A percentile compares a stretch with the other conserved stretches of the same genome.
Conservation (phyloP, 176 grass and related monocot species). For the Leersia perrieri region DNA sequence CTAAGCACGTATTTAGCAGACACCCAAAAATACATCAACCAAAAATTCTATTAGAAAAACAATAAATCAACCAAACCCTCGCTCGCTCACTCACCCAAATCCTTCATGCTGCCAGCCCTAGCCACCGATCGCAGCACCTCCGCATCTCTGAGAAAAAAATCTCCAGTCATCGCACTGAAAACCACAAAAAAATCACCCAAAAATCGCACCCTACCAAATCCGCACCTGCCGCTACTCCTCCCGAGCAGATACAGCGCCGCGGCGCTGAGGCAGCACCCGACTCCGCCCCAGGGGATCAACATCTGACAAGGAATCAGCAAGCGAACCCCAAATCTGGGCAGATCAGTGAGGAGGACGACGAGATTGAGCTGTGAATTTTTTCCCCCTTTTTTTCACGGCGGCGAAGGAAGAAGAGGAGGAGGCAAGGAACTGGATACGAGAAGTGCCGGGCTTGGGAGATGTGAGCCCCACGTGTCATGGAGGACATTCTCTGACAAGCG, state of each 20-base stretch:
- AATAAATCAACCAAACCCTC: slow-evolving; percentile 34
- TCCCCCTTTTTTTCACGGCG: not conserved
- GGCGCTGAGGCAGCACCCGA: slow-evolving; percentile 84
- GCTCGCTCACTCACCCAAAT: slow-evolving; percentile 62
- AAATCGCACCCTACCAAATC: not conserved
- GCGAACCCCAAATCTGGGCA: not conserved
- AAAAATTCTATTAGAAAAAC: slow-evolving; percentile 31
- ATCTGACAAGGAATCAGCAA: slow-evolving; percentile 2
- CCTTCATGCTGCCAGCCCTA: slow-evolving; percentile 79
- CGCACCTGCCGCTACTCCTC: slow-evolving; percentile 86
- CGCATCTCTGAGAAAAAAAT: slow-evolving; percentile 56
- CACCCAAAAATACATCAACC: not conserved
- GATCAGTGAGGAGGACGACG: not conserved
- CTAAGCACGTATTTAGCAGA: not conserved
- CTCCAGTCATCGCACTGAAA: not conserved
- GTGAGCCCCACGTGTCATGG: not conserved
- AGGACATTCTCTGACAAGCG: not conserved
- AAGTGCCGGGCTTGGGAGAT: not conserved
- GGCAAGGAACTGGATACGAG: slow-evolving; percentile 42
- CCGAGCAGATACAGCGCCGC: slow-evolving; percentile 84
- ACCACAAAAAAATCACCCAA: not conserved
- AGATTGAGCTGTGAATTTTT: not conserved
- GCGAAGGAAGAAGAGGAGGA: not conserved
- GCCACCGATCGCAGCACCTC: slow-evolving; percentile 75
- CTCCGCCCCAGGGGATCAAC: slow-evolving; percentile 87